Evolutionary conservation across 2,329 filamentous ascomycete genomes (phyloP), one percentile per base, ranked within the genome.

Genomic region (Neofusicoccum ribis): DNA sequence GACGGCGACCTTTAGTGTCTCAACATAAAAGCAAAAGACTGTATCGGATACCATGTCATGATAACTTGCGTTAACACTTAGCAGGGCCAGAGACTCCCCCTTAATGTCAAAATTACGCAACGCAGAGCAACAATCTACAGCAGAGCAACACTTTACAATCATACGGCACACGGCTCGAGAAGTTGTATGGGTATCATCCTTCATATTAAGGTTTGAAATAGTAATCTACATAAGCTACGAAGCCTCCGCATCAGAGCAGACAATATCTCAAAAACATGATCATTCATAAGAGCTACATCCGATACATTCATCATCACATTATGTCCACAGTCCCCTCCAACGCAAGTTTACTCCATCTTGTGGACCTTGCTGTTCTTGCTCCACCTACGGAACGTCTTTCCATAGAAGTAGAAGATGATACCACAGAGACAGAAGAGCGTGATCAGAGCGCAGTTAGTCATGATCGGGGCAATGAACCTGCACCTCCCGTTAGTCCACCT

Each of bases 341-440:
- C 36, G 7, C 6, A 11, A 4, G n/a, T 12, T 17, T 47, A 50
- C 46, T 67, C 80, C 82, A 86, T 79, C 37, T 70, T 77, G 72
- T 88, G 85, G 12, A 88, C 84, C n/a, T 76, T 81, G 65, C 81
- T 83, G 68, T 86, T 81, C 70, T 77, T 83, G 9, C 78, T 83
- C 84, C 83, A 85, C 67, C 83, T 79, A 65, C 86, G 77, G 69
- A 87, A 84, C 1, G 75, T 84, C 81, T 88, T 88, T 2, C 86
- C 86, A 65, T 79, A 83, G 71, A 79, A 84, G 73, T 84, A 88
- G 71, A 88, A 86, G 12, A 85, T 70, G 50, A 87, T 77, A 0
- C 82, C 85, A 69, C 82, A 85, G 5, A 80, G 72, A 70, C 83
- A 86, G 78, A 81, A 88, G 15, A 88, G 67, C 5, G 82, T 76